A percentile compares a stretch with the other conserved stretches of the same genome.
Evolutionary conservation across 2,329 filamentous ascomycete species (phyloP).

Genomic region (Microascus cirrosus): DNA sequence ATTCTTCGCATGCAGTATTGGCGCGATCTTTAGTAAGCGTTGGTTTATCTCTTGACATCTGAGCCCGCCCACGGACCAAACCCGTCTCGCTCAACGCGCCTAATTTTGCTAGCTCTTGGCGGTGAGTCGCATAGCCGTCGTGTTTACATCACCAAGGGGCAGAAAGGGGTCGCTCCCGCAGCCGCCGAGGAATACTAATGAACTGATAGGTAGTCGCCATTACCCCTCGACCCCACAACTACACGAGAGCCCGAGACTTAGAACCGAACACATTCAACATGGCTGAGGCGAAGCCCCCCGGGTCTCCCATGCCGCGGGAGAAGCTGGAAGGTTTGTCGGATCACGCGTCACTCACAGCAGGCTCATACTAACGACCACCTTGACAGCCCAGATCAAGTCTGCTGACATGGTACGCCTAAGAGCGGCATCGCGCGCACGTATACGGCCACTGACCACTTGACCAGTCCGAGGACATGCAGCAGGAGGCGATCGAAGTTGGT

Average conservation of each 20-base stretch:
- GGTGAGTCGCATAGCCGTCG: background rate
- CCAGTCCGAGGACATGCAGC: slow-evolving; percentile 94
- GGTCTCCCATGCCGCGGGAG: slow-evolving; percentile 46
- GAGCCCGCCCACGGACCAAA: background rate
- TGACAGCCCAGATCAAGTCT: slow-evolving; percentile 85
- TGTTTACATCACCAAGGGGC: slow-evolving; percentile 2
- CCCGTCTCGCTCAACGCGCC: background rate
- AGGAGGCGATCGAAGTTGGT: slow-evolving; percentile 93
- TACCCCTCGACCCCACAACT: background rate
- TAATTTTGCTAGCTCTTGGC: background rate
- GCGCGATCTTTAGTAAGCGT: background rate
- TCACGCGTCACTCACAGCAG: background rate
- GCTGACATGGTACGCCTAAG: slow-evolving; percentile 76
- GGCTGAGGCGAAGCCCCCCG: slow-evolving; percentile 24
- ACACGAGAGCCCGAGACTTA: background rate
- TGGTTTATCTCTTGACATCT: background rate
- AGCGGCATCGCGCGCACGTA: background rate
- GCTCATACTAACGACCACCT: background rate
- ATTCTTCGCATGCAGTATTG: background rate
- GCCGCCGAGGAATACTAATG: background rate
- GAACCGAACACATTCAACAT: slow-evolving; percentile 12
- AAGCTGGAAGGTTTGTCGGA: slow-evolving; percentile 60
- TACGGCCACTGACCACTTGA: slow-evolving; percentile 17
- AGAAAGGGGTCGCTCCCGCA: background rate
- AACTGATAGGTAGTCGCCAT: background rate